Base-by-base conservation (phyloP, 768 basidiomycete genomes). In the Lentinula edodes region DNA sequence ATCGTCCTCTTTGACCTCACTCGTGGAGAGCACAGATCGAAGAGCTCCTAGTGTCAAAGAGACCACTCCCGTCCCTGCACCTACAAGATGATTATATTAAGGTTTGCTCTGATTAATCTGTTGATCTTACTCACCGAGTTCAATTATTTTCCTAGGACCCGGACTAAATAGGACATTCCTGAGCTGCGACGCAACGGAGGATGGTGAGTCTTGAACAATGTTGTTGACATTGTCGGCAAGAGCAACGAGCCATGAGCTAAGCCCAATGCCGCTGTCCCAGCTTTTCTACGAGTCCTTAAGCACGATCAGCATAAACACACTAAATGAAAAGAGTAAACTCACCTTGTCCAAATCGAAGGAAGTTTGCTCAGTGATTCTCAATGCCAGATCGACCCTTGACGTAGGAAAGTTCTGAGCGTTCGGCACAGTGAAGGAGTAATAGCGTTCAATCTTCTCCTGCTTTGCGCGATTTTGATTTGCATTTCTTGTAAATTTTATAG, bases 311-410 rank as follows among this genome's bases (percentile, higher is more conserved):
- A 51, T 6, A 1, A 64, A 60, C 48, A 34, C 43, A 53, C 10
- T 38, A 56, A 6, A n/a, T 53, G 32, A 20, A 8, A 18, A 35
- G 18, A 51, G 59, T 46, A 13, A 23, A 9, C 7, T 69, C 64
- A 92, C 95, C 85, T 97, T 96, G 78, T 97, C 95, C 4, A 96
- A 78, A 69, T 95, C 95, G 70, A 93, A 96, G 2, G 90, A 90
- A 0, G 90, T 94, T 68, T 91, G 88, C 68, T 97, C 95, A 16
- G 74, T 77, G 23, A 97, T 76, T 36, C 70, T 76, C 62, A 95
- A 63, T 52, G 62, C 45, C 1, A 68, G 52, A 35, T 55, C 35
- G 6, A 45, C 20, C 13, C 23, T 39, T 52, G 32, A 20, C 34
- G 56, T 52, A 67, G 66, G 41, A 63, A 62, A 59, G 64, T 66